These are phyloP conservation scores for Lactifluus pinguis DNA, from an alignment of 768 basidiomycete genomes.

Conservation along the genomic window DNA sequence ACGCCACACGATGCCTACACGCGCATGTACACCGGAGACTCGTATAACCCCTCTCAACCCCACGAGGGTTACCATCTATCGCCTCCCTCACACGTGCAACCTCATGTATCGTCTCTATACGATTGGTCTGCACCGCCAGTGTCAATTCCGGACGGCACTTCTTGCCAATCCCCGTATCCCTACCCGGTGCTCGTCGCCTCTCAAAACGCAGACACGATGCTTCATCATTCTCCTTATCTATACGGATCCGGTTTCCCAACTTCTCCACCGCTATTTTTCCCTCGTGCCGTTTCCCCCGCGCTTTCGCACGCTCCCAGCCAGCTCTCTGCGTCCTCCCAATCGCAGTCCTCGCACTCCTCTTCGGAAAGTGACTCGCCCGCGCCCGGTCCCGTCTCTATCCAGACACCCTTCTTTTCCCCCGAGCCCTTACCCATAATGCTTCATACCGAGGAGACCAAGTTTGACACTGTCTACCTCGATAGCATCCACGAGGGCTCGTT, in stretches of 20 bases:
- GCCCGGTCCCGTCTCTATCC: constrained; percentile 10
- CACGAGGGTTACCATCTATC: constrained; percentile 7
- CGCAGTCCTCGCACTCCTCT: constrained; percentile 1
- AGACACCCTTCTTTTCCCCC: constrained; percentile 10
- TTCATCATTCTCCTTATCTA: constrained; percentile 6
- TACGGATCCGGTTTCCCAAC: constrained; percentile 2
- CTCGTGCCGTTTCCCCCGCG: constrained; percentile 12
- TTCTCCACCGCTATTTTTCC: not conserved
- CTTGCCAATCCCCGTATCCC: constrained; percentile 9
- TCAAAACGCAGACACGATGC: constrained; percentile 7
- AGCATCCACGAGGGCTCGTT: constrained; percentile 2
- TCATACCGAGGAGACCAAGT: constrained; percentile 6
- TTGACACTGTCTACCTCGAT: constrained; percentile 2
- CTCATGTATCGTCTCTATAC: constrained; percentile 4
- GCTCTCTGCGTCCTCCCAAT: constrained; percentile 13
- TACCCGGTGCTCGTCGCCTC: constrained; percentile 1
- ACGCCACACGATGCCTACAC: constrained; percentile 7
- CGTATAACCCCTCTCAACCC: constrained; percentile 3
- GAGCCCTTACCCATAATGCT: not conserved
- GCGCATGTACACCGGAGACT: constrained; percentile 2
- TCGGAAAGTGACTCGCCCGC: constrained; percentile 15
- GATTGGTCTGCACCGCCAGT: not conserved
- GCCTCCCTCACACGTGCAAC: not conserved
- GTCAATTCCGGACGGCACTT: constrained; percentile 1
- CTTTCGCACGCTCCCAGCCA: constrained; percentile 15